Base-by-base conservation (phyloP, 2,329 filamentous ascomycete genomes). In the Clonostachys sp. region DNA sequence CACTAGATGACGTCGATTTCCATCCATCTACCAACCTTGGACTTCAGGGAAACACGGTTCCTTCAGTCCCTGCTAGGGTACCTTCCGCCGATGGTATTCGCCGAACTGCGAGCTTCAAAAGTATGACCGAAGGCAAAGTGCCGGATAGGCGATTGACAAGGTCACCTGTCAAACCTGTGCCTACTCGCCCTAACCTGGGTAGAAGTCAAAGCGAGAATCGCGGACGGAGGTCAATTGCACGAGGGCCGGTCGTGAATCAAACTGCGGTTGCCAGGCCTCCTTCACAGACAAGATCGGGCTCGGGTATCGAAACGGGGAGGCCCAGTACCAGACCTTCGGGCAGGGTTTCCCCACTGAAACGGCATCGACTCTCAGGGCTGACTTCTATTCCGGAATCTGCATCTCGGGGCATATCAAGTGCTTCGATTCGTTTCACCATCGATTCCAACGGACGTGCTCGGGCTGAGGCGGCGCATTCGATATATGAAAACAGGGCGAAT, bases 371-470 rank as follows among this genome's bases (percentile, higher is more conserved):
- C 7, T 71, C 76, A 4, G 74, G 74, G 46, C 62, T 82, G 12
- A 73, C 71, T 1, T 81, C 81, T 2, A 84, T 85, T 33, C 80
- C 80, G 1, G 82, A 85, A 57, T 62, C 70, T 12, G 52, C 61
- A 17, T 59, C 67, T 3, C 64, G 67, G 2, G 64, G 73, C 2
- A 66, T 70, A 45, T 71, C 73, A 36, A 71, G 77, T 39, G 75
- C 79, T 1, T 76, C 81, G 40, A 79, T 85, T 7, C 81, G 77
- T 54, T 82, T 86, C 51, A 81, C 74, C 14, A 83, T 86, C 51
- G 81, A 84, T 55, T 71, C 78, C n/a, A 74, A 75, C 46, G 82
- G 82, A 18, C 73, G 80, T 47, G 80, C 80, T 13, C 71, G 75
- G 34, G 77, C 79, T 9, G 77, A 81, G 52, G 76, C 75, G 1